Conservation (phyloP, 768 basidiomycete genomes). For the Boletus vinaceobasis region DNA sequence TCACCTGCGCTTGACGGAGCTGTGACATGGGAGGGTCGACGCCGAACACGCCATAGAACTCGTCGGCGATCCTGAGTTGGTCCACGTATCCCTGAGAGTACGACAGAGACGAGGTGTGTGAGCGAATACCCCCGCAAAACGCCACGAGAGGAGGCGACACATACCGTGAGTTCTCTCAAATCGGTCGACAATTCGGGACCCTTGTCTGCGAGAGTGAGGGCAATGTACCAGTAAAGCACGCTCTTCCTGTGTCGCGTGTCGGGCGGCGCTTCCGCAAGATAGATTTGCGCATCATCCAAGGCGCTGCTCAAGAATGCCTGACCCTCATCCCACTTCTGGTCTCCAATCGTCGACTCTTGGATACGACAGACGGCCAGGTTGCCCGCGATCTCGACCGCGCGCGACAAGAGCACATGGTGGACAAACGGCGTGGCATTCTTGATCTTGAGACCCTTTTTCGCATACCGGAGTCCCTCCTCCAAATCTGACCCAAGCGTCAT, state of each 20-base stretch:
- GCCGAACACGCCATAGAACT: slow-evolving; percentile 48
- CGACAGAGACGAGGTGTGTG: background rate
- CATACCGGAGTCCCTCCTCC: slow-evolving; percentile 52
- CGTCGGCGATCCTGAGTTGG: slow-evolving; percentile 50
- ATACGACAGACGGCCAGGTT: slow-evolving; percentile 51
- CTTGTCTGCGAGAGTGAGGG: slow-evolving; percentile 49
- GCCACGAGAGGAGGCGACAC: background rate
- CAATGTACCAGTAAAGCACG: slow-evolving; percentile 56
- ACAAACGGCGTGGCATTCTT: slow-evolving; percentile 53
- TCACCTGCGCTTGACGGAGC: slow-evolving; percentile 49
- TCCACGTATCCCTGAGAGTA: slow-evolving; percentile 33
- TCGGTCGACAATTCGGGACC: slow-evolving; percentile 49
- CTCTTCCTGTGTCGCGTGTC: slow-evolving; percentile 60
- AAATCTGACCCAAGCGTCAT: slow-evolving; percentile 48
- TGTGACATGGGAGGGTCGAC: slow-evolving; percentile 47
- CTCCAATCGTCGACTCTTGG: slow-evolving; percentile 40
- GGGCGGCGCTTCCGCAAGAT: slow-evolving; percentile 54
- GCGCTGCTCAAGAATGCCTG: slow-evolving; percentile 60
- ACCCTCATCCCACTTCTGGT: slow-evolving; percentile 54
- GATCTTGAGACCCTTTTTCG: slow-evolving; percentile 66
- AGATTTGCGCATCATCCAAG: slow-evolving; percentile 56
- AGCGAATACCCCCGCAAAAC: background rate
- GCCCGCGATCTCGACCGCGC: slow-evolving; percentile 60
- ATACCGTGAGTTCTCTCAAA: slow-evolving; percentile 50
- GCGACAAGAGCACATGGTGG: slow-evolving; percentile 52